Conservation (phyloP, 2,329 filamentous ascomycete genomes). For the Colletotrichum sansevieriae region DNA sequence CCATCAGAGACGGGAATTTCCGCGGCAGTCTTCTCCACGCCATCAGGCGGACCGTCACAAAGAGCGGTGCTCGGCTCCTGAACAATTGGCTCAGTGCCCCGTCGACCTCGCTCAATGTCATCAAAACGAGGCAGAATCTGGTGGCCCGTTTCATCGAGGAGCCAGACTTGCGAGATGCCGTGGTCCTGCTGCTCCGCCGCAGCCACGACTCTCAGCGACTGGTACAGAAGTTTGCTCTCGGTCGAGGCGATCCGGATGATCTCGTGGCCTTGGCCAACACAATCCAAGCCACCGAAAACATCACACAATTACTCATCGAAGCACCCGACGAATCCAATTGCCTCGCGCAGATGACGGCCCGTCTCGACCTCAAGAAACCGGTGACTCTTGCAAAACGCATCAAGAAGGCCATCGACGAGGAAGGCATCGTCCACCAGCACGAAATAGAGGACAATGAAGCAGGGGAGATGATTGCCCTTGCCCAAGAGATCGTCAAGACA, state of each 20-base stretch:
- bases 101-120: constrained; percentile 85
- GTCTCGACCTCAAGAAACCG: constrained; percentile 77
- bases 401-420: constrained; percentile 87
- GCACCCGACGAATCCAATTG: constrained; percentile 48
- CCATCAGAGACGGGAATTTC: constrained; percentile 82
- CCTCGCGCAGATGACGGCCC: constrained; percentile 61
- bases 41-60: constrained; percentile 90
- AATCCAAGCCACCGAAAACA: constrained; percentile 78
- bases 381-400: constrained; percentile 79
- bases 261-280: constrained; percentile 86
- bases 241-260: constrained; percentile 92
- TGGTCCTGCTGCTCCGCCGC: constrained; percentile 76
- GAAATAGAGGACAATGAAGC: constrained; percentile 80
- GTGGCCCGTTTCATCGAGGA: constrained; percentile 80
- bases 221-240: constrained; percentile 93
- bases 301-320: constrained; percentile 63
- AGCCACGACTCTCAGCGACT: constrained; percentile 90
- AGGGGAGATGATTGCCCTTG: constrained; percentile 77
- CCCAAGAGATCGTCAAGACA: constrained; percentile 76
- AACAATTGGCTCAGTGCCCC: constrained; percentile 90
- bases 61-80: constrained; percentile 87
- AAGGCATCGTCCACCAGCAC: constrained; percentile 86
- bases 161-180: constrained; percentile 75
- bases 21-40: constrained; percentile 91
- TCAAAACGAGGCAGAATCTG: constrained; percentile 84